phyloP scores from a whole-genome alignment of 495 filamentous ascomycete species.

The Penicillium herquei region DNA sequence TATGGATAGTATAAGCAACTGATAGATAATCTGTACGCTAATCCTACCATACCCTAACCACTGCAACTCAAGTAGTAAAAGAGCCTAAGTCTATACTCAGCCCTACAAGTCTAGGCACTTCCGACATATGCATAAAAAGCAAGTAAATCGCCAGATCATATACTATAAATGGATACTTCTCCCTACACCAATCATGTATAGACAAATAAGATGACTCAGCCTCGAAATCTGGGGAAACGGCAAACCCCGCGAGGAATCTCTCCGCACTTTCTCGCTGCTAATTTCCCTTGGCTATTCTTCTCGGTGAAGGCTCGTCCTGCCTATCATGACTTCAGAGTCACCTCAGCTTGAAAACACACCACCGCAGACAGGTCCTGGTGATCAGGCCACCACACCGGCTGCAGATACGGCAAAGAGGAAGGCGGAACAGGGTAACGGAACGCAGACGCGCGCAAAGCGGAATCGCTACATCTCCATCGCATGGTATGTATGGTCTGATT shows the following conservation, averaged over 20 bases:
- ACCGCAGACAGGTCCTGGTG: slow-evolving; percentile 22
- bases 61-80: too few relatives aligned
- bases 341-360: slow-evolving; percentile 32
- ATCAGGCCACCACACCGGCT: slow-evolving; percentile 22
- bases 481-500: slow-evolving; percentile 58
- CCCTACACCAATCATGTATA: slow-evolving; percentile 6
- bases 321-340: slow-evolving; percentile 40
- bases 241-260: slow-evolving; percentile 46
- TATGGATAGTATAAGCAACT: too few relatives aligned
- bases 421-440: slow-evolving; percentile 48
- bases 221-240: slow-evolving; percentile 35
- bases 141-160: too few relatives aligned
- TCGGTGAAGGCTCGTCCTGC: slow-evolving; percentile 1
- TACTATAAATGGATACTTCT: neutral
- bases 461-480: slow-evolving; percentile 88
- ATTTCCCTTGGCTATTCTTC: slow-evolving; percentile 13
- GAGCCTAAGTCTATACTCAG: too few relatives aligned
- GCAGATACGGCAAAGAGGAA: slow-evolving; percentile 46
- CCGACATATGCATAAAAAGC: too few relatives aligned
- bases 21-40: too few relatives aligned
- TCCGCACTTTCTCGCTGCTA: slow-evolving; percentile 36
- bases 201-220: slow-evolving; percentile 22
- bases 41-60: too few relatives aligned
- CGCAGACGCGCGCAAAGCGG: slow-evolving; percentile 51
- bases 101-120: too few relatives aligned